These are phyloP conservation scores for Cryptococcus amylolentus DNA, from an alignment of 1,284 basidiomycete species.

Conservation along the genomic window DNA sequence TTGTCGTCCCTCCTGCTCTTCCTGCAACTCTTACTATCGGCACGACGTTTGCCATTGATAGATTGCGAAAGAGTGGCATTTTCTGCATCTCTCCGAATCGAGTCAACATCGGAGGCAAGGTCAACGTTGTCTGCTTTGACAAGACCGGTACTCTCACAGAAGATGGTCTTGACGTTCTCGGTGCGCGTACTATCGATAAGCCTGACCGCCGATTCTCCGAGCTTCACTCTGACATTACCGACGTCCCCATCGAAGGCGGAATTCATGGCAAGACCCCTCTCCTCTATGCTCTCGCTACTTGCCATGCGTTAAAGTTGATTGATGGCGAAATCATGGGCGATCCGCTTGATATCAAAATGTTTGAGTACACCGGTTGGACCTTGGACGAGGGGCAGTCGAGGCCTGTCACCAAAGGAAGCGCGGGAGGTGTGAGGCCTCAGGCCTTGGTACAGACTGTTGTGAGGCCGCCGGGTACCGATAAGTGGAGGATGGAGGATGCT, in stretches of 20 bases:
- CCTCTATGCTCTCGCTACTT: constrained; percentile 89
- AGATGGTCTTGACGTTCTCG: constrained; percentile 95
- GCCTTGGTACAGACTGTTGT: constrained; percentile 96
- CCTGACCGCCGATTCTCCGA: constrained; percentile 77
- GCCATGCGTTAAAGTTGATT: constrained; percentile 91
- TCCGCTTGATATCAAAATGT: constrained; percentile 96
- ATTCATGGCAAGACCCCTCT: constrained; percentile 68
- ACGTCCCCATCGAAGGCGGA: constrained; percentile 68
- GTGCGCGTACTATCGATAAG: constrained; percentile 77
- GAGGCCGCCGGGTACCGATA: constrained; percentile 83
- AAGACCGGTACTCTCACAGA: constrained; percentile 99
- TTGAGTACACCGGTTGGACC: constrained; percentile 93
- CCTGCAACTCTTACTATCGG: constrained; percentile 97
- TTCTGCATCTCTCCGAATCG: constrained; percentile 97
- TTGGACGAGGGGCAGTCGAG: constrained; percentile 80
- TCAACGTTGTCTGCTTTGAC: constrained; percentile 98
- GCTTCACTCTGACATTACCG: constrained; percentile 79
- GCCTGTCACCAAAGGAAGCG: constrained; percentile 56
- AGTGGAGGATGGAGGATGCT: constrained; percentile 88
- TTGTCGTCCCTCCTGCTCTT: constrained; percentile 95
- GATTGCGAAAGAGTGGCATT: constrained; percentile 82
- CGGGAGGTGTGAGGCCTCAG: constrained; percentile 61
- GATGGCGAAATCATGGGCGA: constrained; percentile 88
- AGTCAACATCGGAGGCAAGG: constrained; percentile 92
- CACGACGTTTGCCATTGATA: constrained; percentile 88